phyloP scores from a whole-genome alignment of 140 eudicot genomes.

The Ambrosia hybrid region DNA sequence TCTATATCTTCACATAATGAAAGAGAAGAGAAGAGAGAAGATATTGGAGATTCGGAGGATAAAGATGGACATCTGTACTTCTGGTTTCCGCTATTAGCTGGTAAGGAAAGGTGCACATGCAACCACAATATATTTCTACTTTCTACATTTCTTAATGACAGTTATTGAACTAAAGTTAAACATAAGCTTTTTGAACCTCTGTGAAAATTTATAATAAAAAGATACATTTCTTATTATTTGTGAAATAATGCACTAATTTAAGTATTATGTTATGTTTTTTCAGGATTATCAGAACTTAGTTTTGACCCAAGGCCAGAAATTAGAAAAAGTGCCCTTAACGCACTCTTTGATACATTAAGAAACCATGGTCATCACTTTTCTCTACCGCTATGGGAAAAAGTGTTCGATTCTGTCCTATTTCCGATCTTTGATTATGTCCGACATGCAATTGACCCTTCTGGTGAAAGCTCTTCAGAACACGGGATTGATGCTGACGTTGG shows the following conservation, averaged over 20 bases:
- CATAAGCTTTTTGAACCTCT: no score
- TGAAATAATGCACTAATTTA: constrained; percentile 16
- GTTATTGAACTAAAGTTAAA: no score
- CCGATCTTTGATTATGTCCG: constrained; percentile 94
- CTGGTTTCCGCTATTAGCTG: constrained; percentile 97
- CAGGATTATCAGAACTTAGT: constrained; percentile 96
- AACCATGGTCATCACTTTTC: constrained; percentile 94
- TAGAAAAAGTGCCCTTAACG: constrained; percentile 79
- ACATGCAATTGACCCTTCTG: constrained; percentile 84
- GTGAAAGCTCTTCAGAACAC: constrained; percentile 45
- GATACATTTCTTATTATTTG: background rate
- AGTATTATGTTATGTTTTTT: constrained; percentile 18
- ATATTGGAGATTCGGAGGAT: constrained; percentile 56
- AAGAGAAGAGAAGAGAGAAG: constrained; percentile 4
- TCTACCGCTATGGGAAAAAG: constrained; percentile 86
- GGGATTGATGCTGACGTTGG: constrained; percentile 49
- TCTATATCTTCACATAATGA: no score
- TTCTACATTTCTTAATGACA: background rate
- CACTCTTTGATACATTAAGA: constrained; percentile 83
- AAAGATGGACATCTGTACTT: constrained; percentile 78
- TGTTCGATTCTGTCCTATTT: constrained; percentile 87
- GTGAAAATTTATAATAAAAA: background rate
- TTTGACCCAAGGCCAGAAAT: constrained; percentile 94
- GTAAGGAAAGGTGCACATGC: constrained; percentile 40
- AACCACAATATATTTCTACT: constrained; percentile 1